Percentiles rank a stretch among this genome's conserved stretches.
Evolutionary conservation across 169 alveolate genomes (phyloP).

Genomic region (Cystoisospora suis): DNA sequence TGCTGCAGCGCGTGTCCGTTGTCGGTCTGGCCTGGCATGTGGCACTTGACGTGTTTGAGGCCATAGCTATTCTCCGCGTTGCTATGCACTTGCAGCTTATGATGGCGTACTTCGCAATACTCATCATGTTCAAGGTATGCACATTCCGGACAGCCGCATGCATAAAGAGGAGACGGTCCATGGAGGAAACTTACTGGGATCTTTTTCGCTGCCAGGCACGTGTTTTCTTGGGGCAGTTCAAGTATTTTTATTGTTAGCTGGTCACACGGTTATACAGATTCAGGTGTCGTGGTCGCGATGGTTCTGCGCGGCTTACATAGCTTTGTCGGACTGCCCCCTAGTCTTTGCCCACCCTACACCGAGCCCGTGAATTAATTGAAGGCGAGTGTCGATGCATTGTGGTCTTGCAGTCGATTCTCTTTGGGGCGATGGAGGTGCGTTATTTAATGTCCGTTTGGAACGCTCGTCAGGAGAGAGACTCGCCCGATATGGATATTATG

Average conservation of each 20-base stretch:
- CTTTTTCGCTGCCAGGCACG: no score
- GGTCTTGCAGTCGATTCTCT: slow-evolving; percentile 64
- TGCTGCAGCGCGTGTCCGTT: slow-evolving; percentile 24
- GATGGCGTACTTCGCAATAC: slow-evolving; percentile 12
- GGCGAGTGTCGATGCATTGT: no score
- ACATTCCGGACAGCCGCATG: not conserved
- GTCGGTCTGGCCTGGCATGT: slow-evolving; percentile 12
- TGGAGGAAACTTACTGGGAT: no score
- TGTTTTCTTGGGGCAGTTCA: no score
- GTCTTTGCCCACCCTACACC: no score
- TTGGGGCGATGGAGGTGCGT: slow-evolving; percentile 74
- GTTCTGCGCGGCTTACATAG: no score
- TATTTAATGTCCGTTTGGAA: slow-evolving; percentile 76
- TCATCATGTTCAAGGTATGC: slow-evolving; percentile 24
- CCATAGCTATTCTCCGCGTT: slow-evolving; percentile 13
- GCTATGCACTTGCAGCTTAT: not conserved
- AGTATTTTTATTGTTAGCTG: no score
- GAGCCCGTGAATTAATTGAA: no score
- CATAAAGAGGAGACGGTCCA: not conserved
- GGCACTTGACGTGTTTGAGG: slow-evolving; percentile 23
- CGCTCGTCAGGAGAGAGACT: slow-evolving; percentile 70
- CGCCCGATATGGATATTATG: not conserved
- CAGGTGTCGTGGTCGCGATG: no score
- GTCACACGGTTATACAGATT: no score
- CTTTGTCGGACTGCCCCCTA: no score